Conservation (phyloP, 176 grass and related monocot genomes). For the barley (Hordeum vulgare) region MorexV3_pseudomolecules_assembly NC_058518.1:372177053-372177552, state of each 20-base stretch:
- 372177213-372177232: background rate
- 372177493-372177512: no score
- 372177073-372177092: no score
- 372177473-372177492: constrained; percentile 39
- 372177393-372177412: background rate
- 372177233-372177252: background rate
- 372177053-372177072: no score
- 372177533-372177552: no score
- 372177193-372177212: background rate
- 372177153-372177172: background rate
- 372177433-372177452: background rate
- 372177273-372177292: background rate
- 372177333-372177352: background rate
- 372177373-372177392: background rate
- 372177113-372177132: no score
- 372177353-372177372: background rate
- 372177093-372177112: no score
- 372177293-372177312: background rate
- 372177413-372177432: background rate
- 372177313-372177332: background rate
- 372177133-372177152: background rate
- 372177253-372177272: background rate
- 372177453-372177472: constrained; percentile 44
- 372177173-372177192: background rate
- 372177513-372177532: no score